Evolutionary conservation across 1,139 yeast species (phyloP), one percentile per base, ranked within the genome.

Genomic region (Protomyces inouyei): DNA sequence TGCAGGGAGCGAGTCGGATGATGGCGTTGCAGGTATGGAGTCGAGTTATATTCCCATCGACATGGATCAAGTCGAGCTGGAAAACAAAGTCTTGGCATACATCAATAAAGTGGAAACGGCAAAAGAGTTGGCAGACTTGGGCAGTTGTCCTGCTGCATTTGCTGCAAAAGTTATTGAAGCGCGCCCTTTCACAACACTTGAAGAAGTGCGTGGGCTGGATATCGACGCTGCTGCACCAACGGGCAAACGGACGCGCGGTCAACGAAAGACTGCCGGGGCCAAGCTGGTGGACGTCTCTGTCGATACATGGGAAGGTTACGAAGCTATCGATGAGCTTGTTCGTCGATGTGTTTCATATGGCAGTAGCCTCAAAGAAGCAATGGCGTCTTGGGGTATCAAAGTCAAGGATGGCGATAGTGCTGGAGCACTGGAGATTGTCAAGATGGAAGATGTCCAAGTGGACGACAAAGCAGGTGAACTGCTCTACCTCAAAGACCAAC

Each of bases 311-410:
- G 83, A 85, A 70, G 98, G 98, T 2, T 95, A 93, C 73, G 87
- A 86, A 68, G 98, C 98, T 0, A 96, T 93, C 46, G 98, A 93
- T 72, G 87, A 95, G 28, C 79, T 95, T 70, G 89, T 95, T 66
- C 85, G 85, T 69, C 83, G 85, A 70, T 95, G 99, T 76, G 85
- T 92, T 12, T 82, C 83, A 36, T 86, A 88, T 69, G 96, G 98
- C 61, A 78, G 80, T 9, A 76, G 79, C 12, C 88, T 95, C 65
- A 81, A 91, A 1, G 75, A 78, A 8, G 95, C 90, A 68, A 89
- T 93, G 78, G 79, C 80, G 59, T 79, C 81, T 67, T 93, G 98
- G 98, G 98, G 98, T 35, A 89, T 91, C 10, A 79, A 83, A 54
- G 80, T 85, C 4, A 81, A 83, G 40, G 90, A 88, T 53, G 66